phyloP scores from a whole-genome alignment of 1,139 yeast species.

The Chernovozyma aurita region DNA sequence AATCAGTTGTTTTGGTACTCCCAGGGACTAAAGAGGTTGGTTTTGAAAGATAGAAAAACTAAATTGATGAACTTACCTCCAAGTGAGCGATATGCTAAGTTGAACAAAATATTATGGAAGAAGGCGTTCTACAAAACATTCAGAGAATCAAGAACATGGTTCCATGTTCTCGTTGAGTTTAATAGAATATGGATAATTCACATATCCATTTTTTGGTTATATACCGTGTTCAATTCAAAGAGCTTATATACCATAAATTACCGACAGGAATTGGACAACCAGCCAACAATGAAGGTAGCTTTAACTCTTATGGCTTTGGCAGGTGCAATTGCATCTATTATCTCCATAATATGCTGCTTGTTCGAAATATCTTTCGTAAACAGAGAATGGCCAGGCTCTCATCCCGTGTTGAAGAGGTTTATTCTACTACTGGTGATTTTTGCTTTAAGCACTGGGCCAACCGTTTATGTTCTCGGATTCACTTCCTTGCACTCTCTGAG shows the following conservation, averaged over 20 bases:
- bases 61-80: slow-evolving; percentile 40
- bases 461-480: slow-evolving; percentile 32
- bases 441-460: slow-evolving; percentile 32
- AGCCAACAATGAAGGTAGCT: slow-evolving; percentile 43
- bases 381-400: slow-evolving; percentile 52
- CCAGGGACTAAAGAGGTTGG: slow-evolving; percentile 43
- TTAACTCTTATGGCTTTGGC: slow-evolving; percentile 49
- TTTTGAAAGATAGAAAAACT: slow-evolving; percentile 30
- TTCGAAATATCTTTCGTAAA: slow-evolving; percentile 50
- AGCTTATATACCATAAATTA: slow-evolving; percentile 51
- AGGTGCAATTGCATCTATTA: slow-evolving; percentile 43
- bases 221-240: slow-evolving; percentile 50
- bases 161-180: slow-evolving; percentile 52
- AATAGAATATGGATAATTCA: slow-evolving; percentile 63
- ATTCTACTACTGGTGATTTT: slow-evolving; percentile 25
- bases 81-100: slow-evolving; percentile 39
- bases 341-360: slow-evolving; percentile 38
- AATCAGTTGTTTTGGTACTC: slow-evolving; percentile 61
- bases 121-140: slow-evolving; percentile 52
- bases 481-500: slow-evolving; percentile 23
- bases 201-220: slow-evolving; percentile 55
- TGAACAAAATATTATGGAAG: slow-evolving; percentile 46
- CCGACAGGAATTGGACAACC: slow-evolving; percentile 38
- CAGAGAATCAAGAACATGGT: slow-evolving; percentile 55
- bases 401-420: slow-evolving; percentile 35